These are phyloP conservation scores for Rhodotorula kratochvilovae DNA, from an alignment of 768 basidiomycete species.

Conservation along the genomic window DNA sequence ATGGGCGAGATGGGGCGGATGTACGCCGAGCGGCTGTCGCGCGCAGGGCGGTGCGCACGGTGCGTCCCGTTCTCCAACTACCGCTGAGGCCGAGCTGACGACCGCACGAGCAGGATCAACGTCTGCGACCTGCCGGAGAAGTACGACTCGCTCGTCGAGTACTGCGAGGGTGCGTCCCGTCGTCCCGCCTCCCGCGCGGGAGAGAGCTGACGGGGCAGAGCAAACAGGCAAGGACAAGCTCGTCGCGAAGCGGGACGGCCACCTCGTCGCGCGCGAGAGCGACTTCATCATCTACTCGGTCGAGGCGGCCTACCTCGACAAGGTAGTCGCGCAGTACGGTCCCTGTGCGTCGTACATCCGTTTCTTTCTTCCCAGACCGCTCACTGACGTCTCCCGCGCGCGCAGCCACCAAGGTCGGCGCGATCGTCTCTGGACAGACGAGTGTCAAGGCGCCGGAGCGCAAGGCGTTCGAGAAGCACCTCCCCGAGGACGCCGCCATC, in stretches of 20 bases:
- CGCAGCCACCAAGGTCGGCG: constrained; percentile 81
- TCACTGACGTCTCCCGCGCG: background rate
- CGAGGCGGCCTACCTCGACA: constrained; percentile 78
- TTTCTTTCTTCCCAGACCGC: background rate
- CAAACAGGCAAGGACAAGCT: constrained; percentile 51
- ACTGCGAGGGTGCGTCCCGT: constrained; percentile 58
- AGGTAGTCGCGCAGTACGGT: constrained; percentile 80
- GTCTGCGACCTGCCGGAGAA: constrained; percentile 80
- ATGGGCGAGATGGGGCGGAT: constrained; percentile 97
- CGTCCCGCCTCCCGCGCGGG: background rate
- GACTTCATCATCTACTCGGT: constrained; percentile 95
- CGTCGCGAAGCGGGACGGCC: constrained; percentile 69
- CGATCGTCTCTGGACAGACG: constrained; percentile 91
- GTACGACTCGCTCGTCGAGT: constrained; percentile 59
- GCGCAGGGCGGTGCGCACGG: constrained; percentile 76
- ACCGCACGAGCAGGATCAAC: constrained; percentile 59
- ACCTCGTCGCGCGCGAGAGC: constrained; percentile 77
- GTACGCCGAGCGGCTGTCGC: constrained; percentile 75
- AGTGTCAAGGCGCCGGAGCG: constrained; percentile 94
- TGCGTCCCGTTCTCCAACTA: constrained; percentile 47
- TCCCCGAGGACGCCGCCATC: constrained; percentile 80
- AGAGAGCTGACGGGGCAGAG: background rate
- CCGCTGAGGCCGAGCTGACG: background rate
- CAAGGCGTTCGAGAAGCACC: constrained; percentile 77
- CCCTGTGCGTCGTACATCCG: constrained; percentile 62